Percentiles rank a stretch among this genome's conserved stretches.
phyloP scores from a whole-genome alignment of 2,329 filamentous ascomycete species.

The Neonectria coccinea region DNA sequence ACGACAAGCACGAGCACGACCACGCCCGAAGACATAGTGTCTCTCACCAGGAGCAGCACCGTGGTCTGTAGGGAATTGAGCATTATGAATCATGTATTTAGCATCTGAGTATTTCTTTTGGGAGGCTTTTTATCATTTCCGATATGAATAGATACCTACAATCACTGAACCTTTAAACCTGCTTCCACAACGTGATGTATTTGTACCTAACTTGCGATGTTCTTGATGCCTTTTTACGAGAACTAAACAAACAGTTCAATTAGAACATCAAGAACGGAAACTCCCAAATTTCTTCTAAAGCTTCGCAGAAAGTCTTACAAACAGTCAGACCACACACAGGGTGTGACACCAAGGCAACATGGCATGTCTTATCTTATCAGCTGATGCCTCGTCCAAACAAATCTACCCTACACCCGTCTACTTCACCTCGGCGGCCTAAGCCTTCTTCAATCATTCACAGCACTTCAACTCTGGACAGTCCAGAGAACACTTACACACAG shows the following conservation, averaged over 20 bases:
- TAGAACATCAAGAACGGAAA: too few species aligned
- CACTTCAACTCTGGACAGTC: background rate
- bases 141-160: background rate
- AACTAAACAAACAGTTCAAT: too few species aligned
- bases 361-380: conserved; percentile 23
- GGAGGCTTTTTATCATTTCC: conserved; percentile 24
- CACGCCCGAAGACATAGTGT: conserved; percentile 60
- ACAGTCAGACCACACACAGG: conserved; percentile 1
- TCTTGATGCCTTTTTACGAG: too few species aligned
- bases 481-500: background rate
- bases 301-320: background rate
- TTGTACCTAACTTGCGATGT: too few species aligned
- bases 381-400: background rate
- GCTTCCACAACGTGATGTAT: background rate
- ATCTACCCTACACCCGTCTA: conserved; percentile 21
- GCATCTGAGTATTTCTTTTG: conserved; percentile 38
- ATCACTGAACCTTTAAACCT: background rate
- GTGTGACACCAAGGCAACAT: background rate
- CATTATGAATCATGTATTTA: conserved; percentile 29
- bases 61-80: conserved; percentile 55
- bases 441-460: conserved; percentile 6
- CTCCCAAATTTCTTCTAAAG: too few species aligned
- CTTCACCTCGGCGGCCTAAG: background rate
- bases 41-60: conserved; percentile 61
- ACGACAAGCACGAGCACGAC: conserved; percentile 57